Conservation (phyloP, 1,139 yeast genomes). For the Diutina ranongensis region DNA sequence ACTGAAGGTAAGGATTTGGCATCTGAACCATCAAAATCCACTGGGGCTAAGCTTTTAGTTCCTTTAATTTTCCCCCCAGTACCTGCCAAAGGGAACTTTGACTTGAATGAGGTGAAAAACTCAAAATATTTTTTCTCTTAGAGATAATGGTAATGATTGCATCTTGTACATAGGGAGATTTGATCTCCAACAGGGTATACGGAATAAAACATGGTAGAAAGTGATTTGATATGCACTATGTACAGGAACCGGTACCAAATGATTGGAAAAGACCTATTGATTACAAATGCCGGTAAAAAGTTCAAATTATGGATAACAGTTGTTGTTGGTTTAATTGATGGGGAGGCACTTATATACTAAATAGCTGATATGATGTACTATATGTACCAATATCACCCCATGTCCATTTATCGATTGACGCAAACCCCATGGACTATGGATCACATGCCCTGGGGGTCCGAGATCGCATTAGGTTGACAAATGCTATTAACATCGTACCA, state of each 20-base stretch:
- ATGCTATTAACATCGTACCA: no score
- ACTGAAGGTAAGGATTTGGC: conserved; percentile 31
- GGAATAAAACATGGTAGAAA: background rate
- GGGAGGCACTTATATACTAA: no score
- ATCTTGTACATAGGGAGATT: conserved; percentile 9
- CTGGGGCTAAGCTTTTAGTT: conserved; percentile 27
- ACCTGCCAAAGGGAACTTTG: conserved; percentile 78
- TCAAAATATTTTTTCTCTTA: conserved; percentile 72
- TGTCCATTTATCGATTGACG: no score
- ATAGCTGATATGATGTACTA: no score
- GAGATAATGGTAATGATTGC: conserved; percentile 5
- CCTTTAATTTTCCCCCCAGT: conserved; percentile 66
- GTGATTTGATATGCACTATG: background rate
- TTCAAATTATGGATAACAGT: no score
- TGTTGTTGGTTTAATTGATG: no score
- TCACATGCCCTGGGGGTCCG: no score
- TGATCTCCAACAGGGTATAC: background rate
- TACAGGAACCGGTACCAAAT: background rate
- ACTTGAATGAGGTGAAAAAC: conserved; percentile 57
- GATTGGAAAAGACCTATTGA: background rate
- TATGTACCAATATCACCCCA: no score
- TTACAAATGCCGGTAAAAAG: no score
- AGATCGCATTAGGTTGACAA: no score
- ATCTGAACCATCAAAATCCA: conserved; percentile 13
- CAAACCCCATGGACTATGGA: no score